A percentile compares a stretch with the other conserved stretches of the same genome.
Evolutionary conservation across 2,329 filamentous ascomycete genomes (phyloP).

Genomic region (Ophiostoma perfectum): DNA sequence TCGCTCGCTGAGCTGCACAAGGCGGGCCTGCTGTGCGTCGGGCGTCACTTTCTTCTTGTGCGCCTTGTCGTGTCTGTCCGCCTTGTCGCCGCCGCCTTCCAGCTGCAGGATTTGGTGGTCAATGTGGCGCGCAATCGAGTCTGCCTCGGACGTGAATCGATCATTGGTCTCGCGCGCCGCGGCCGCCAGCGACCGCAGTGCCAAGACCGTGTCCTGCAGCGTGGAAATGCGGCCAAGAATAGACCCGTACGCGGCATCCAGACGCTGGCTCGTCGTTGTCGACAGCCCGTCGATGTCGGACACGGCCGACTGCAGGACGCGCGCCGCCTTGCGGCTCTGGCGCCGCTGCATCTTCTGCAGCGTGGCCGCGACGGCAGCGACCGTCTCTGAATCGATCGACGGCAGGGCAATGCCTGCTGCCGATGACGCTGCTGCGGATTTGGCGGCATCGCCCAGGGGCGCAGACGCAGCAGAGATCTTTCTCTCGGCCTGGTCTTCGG

Average conservation of each 20-base stretch:
- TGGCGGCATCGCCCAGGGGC: too few species aligned
- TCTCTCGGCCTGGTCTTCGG: background rate
- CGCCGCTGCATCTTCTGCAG: constrained; percentile 21
- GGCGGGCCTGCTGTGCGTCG: constrained; percentile 57
- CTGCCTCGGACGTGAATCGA: constrained; percentile 55
- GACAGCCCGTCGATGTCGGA: constrained; percentile 36
- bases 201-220: constrained; percentile 58
- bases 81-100: background rate
- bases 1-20: constrained; percentile 56
- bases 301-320: constrained; percentile 21
- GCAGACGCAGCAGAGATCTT: background rate
- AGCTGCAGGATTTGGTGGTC: constrained; percentile 46
- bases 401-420: background rate
- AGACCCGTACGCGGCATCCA: constrained; percentile 70
- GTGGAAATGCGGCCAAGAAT: constrained; percentile 63
- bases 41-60: constrained; percentile 50
- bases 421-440: background rate
- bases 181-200: constrained; percentile 61
- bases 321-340: constrained; percentile 21
- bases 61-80: constrained; percentile 24
- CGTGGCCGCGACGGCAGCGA: constrained; percentile 26
- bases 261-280: constrained; percentile 55
- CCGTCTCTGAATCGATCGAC: constrained; percentile 10
- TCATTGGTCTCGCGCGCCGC: constrained; percentile 54
- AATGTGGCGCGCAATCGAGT: constrained; percentile 56